phyloP scores from a whole-genome alignment of 352 stramenopile species.

The Blastocystis sp. region DNA sequence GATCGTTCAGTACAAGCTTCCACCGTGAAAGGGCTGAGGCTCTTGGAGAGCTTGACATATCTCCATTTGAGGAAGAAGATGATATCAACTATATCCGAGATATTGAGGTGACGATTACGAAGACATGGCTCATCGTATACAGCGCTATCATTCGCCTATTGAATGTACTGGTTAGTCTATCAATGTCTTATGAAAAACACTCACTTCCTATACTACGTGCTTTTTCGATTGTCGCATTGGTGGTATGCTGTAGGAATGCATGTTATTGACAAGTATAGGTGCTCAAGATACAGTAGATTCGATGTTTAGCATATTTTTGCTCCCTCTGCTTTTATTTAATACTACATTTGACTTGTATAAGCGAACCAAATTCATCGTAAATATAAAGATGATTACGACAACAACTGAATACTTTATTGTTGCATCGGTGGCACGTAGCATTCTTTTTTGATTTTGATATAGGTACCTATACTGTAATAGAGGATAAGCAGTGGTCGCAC shows the following conservation, averaged over 20 bases:
- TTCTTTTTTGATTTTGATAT: background rate
- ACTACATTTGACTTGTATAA: constrained; percentile 54
- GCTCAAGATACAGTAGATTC: constrained; percentile 34
- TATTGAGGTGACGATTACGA: constrained; percentile 10
- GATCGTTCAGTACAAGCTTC: background rate
- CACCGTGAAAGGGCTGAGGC: no score
- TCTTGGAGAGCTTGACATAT: background rate
- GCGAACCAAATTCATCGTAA: constrained; percentile 13
- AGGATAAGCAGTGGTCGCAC: constrained; percentile 33
- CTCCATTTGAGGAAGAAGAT: background rate
- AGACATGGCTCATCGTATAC: constrained; percentile 41
- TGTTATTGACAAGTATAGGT: background rate
- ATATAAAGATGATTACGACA: background rate
- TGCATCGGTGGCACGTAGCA: background rate
- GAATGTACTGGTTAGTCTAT: constrained; percentile 15
- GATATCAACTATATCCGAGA: background rate
- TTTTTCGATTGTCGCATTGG: constrained; percentile 7
- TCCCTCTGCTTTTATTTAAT: constrained; percentile 43
- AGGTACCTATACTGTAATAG: background rate
- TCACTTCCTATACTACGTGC: constrained; percentile 21
- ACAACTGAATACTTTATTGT: constrained; percentile 15
- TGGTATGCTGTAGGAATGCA: background rate
- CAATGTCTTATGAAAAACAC: constrained; percentile 33
- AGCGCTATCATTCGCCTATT: constrained; percentile 41
- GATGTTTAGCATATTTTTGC: constrained; percentile 23